These are phyloP conservation scores for Pleurotus salmoneostramineus DNA, from an alignment of 768 basidiomycete genomes.

Conservation along the genomic window DNA sequence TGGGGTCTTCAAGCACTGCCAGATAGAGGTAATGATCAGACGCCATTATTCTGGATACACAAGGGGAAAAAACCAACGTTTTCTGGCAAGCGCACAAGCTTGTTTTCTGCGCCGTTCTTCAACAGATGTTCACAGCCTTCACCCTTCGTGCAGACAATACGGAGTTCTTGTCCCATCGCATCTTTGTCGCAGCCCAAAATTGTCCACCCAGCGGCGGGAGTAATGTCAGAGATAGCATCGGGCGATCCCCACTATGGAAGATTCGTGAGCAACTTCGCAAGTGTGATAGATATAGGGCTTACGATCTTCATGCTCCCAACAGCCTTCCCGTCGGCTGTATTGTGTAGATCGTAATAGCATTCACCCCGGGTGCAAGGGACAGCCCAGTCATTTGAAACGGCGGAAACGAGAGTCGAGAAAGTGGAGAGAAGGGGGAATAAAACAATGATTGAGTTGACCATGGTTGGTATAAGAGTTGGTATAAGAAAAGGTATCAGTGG, in stretches of 20 bases:
- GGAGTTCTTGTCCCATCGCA: conserved; percentile 3
- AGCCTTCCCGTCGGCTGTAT: not conserved
- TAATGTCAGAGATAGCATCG: not conserved
- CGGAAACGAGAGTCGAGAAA: not conserved
- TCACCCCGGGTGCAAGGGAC: not conserved
- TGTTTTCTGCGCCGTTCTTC: conserved; percentile 35
- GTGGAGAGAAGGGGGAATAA: not conserved
- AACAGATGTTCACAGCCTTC: conserved; percentile 36
- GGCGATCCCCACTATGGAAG: not conserved
- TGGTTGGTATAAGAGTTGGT: not conserved
- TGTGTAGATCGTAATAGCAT: not conserved
- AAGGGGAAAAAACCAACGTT: conserved; percentile 17
- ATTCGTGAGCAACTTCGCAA: not conserved
- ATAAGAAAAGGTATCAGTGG: not conserved
- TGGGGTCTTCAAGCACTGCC: conserved; percentile 33
- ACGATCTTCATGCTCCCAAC: conserved; percentile 1
- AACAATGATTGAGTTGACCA: not conserved
- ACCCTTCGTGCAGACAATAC: conserved; percentile 9
- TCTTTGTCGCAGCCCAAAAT: not conserved
- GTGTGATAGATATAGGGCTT: not conserved
- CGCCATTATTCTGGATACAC: conserved; percentile 18
- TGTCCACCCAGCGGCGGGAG: conserved; percentile 1
- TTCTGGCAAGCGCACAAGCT: conserved; percentile 50
- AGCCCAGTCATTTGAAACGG: not conserved
- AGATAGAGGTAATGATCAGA: conserved; percentile 21